Conservation (phyloP, 2,329 filamentous ascomycete species). For the Beauveria varroae region DNA sequence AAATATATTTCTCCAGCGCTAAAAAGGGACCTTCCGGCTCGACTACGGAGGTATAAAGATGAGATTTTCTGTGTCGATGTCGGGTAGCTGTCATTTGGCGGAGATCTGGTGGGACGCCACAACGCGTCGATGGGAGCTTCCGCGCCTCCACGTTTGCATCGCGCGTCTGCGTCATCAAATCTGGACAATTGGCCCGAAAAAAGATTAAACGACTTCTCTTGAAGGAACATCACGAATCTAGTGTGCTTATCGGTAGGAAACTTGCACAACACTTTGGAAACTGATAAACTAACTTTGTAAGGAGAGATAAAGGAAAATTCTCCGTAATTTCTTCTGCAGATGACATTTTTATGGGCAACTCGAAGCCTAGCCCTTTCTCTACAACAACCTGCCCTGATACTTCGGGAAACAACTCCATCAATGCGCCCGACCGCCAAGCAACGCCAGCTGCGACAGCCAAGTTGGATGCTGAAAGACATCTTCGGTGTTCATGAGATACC, state of each 20-base stretch:
- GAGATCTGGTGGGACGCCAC: background rate
- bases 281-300: no score
- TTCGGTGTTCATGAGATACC: background rate
- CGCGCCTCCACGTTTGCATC: no score
- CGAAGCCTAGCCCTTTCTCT: background rate
- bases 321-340: no score
- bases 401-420: background rate
- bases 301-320: no score
- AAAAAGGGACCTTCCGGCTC: background rate
- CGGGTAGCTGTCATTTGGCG: background rate
- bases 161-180: no score
- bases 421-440: background rate
- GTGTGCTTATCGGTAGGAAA: no score
- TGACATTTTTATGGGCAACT: no score
- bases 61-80: background rate
- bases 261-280: no score
- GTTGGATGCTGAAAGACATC: conserved; percentile 2
- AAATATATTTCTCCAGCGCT: background rate
- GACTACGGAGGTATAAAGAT: background rate
- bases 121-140: no score
- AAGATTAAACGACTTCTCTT: no score
- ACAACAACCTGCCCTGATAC: background rate
- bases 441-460: conserved; percentile 1
- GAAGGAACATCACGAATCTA: no score
- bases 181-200: no score